Evolutionary conservation across 164 flowering plant genomes (phyloP).

Genomic region (Liriodendron chinense): DNA sequence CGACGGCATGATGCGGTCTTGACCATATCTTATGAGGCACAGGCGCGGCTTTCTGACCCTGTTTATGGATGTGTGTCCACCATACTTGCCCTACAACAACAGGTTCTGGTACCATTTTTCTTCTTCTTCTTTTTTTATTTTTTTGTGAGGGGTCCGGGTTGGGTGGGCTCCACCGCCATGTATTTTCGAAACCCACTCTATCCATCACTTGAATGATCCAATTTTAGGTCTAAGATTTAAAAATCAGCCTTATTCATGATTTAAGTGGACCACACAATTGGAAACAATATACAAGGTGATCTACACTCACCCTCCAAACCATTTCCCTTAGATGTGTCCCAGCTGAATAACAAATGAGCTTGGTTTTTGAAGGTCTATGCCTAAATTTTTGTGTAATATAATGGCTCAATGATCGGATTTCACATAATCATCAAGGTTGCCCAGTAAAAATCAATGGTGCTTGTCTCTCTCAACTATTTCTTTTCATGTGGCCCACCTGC

Average conservation of each 20-base stretch:
- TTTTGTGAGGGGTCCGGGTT: too few species aligned
- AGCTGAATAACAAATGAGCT: too few species aligned
- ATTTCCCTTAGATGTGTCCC: too few species aligned
- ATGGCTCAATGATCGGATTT: too few species aligned
- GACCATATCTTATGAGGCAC: conserved; percentile 84
- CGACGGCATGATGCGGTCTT: conserved; percentile 82
- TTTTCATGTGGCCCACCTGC: too few species aligned
- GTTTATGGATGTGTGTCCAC: conserved; percentile 94
- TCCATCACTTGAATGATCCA: not conserved
- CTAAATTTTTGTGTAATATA: too few species aligned
- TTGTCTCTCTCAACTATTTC: too few species aligned
- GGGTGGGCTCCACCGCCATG: not conserved
- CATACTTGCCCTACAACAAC: conserved; percentile 82
- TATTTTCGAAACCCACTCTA: not conserved
- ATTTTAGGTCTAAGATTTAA: not conserved
- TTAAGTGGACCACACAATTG: not conserved
- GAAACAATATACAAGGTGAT: too few species aligned
- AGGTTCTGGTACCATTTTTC: conserved; percentile 37
- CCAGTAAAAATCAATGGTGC: too few species aligned
- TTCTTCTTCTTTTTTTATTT: not conserved
- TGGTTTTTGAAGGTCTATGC: too few species aligned
- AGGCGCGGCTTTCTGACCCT: conserved; percentile 85
- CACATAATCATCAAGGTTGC: too few species aligned
- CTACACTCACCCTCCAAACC: too few species aligned
- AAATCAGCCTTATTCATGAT: not conserved